Evolutionary conservation across 179 eudicot species (phyloP).

Genomic region (Beta macrorhiza): DNA sequence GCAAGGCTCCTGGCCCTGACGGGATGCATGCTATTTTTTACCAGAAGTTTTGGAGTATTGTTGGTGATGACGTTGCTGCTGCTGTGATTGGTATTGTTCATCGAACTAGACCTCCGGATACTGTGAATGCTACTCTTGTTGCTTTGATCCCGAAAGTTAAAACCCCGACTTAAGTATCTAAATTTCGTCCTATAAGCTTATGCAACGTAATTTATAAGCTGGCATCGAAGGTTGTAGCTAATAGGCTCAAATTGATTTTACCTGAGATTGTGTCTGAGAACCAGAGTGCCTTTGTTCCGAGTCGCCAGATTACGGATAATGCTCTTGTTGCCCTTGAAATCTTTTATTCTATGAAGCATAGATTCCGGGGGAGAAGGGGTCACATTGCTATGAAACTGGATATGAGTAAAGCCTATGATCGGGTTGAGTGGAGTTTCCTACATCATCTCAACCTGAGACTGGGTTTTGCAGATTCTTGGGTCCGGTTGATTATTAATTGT

Average conservation of each 20-base stretch:
- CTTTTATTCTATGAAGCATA: background rate
- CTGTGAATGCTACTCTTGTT: background rate
- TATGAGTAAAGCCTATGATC: no score
- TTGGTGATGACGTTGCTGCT: background rate
- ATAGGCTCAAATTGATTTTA: no score
- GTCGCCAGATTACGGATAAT: background rate
- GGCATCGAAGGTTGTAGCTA: no score
- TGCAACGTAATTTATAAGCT: no score
- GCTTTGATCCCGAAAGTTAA: background rate
- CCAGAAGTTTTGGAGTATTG: background rate
- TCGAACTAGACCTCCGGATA: background rate
- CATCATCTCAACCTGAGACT: no score
- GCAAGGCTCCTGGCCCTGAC: background rate
- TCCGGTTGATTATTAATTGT: no score
- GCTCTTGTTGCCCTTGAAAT: background rate
- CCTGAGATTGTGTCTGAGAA: no score
- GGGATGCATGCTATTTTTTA: background rate
- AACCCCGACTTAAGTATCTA: no score
- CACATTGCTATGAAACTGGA: background rate
- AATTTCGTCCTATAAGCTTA: no score
- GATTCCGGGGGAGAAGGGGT: background rate
- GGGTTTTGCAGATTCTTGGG: no score
- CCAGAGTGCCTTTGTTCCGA: background rate
- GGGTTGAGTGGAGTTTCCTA: no score
- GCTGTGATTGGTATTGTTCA: no score